Evolutionary conservation across 1,284 basidiomycete species (phyloP).

Genomic region (Thelephora terrestris): DNA sequence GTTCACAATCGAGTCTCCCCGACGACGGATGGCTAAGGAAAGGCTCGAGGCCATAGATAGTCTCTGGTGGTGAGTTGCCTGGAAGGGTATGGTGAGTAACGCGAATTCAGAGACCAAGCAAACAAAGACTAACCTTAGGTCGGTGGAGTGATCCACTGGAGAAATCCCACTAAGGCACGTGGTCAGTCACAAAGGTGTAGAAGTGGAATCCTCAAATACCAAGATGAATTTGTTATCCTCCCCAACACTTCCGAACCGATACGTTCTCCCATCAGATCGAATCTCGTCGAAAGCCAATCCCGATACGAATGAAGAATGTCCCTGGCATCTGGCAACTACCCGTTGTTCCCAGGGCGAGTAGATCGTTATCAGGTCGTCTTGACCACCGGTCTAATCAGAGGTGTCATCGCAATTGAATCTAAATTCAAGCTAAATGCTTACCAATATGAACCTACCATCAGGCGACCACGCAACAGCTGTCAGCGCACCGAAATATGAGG

Average conservation of each 20-base stretch:
- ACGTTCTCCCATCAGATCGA: conserved; percentile 77
- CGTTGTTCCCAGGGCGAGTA: conserved; percentile 88
- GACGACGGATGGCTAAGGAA: conserved; percentile 54
- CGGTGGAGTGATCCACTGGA: conserved; percentile 69
- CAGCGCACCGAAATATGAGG: conserved; percentile 86
- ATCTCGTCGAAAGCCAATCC: conserved; percentile 83
- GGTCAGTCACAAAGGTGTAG: conserved; percentile 4
- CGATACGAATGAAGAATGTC: conserved; percentile 91
- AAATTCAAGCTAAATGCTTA: conserved; percentile 23
- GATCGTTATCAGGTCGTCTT: conserved; percentile 92
- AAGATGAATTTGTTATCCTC: conserved; percentile 91
- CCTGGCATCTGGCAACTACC: conserved; percentile 93
- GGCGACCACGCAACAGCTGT: conserved; percentile 92
- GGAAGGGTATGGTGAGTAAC: not conserved
- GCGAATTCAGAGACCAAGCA: not conserved
- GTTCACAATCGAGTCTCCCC: conserved; percentile 41
- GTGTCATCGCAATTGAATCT: not conserved
- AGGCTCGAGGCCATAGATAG: conserved; percentile 66
- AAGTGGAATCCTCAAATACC: conserved; percentile 27
- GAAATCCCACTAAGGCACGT: conserved; percentile 72
- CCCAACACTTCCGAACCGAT: conserved; percentile 86
- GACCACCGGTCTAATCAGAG: conserved; percentile 55
- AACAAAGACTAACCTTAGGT: conserved; percentile 47
- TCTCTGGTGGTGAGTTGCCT: conserved; percentile 54
- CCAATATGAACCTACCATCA: conserved; percentile 86